A percentile compares a stretch with the other conserved stretches of the same genome.
These are phyloP conservation scores for Boletus bicolor DNA, from an alignment of 768 basidiomycete species.

Conservation along the genomic window DNA sequence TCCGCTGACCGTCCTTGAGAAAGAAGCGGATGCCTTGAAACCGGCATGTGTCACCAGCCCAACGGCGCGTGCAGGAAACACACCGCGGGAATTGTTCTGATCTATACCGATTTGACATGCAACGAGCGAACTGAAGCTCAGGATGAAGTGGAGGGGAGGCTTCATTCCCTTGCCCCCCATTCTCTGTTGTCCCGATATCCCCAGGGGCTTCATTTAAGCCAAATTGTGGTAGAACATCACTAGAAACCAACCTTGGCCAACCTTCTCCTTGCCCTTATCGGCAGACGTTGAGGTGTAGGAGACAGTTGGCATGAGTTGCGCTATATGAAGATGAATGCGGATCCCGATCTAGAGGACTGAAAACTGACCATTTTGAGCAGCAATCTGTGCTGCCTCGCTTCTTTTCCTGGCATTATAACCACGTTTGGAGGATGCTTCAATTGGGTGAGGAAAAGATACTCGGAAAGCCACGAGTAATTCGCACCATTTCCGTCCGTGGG, in stretches of 20 bases:
- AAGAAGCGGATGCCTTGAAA: conserved; percentile 85
- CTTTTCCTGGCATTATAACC: conserved; percentile 73
- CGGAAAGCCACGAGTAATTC: conserved; percentile 9
- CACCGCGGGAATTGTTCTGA: conserved; percentile 73
- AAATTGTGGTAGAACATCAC: background rate
- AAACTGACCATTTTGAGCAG: conserved; percentile 57
- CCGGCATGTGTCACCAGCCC: conserved; percentile 85
- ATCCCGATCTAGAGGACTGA: conserved; percentile 9
- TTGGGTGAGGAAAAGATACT: conserved; percentile 11
- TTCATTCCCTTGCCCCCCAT: conserved; percentile 27
- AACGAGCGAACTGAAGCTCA: conserved; percentile 75
- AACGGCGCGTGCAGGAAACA: conserved; percentile 79
- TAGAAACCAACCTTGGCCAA: conserved; percentile 34
- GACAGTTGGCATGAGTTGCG: conserved; percentile 44
- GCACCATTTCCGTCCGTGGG: conserved; percentile 33
- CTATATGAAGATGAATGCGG: conserved; percentile 28
- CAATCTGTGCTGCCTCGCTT: conserved; percentile 62
- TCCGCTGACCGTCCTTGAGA: conserved; percentile 55
- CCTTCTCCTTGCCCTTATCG: conserved; percentile 48
- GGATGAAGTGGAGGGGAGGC: conserved; percentile 43
- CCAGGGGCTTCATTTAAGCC: conserved; percentile 19
- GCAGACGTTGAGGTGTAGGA: conserved; percentile 37
- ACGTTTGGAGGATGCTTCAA: conserved; percentile 49
- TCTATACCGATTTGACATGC: conserved; percentile 81
- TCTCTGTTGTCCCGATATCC: conserved; percentile 33